Evolutionary conservation across 352 stramenopile species (phyloP), one percentile per base, ranked within the genome.

Genomic region (Aphanomyces invadans): DNA sequence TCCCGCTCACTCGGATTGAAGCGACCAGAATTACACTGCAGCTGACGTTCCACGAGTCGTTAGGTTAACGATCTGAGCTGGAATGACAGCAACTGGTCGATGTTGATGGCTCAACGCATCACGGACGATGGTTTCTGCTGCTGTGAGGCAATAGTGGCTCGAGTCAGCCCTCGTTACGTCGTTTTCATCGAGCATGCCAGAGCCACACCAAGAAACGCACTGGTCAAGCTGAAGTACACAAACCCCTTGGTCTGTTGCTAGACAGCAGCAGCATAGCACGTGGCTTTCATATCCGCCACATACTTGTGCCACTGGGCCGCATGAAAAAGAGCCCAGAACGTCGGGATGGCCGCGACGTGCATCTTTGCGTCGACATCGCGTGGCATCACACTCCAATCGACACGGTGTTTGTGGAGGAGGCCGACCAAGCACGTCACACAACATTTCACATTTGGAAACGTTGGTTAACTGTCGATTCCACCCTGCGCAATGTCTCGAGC

Each of bases 181-280:
- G 23, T 38, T 42, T 57, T 67, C 60, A 0, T 33, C 17, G 60
- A 67, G 29, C 19, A 44, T 15, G 28, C 38, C 39, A 21, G 17
- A 9, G 12, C 7, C 19, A 21, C 48, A 57, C 0, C 60, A 38
- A 32, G 33, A n/a, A n/a, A 67, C 4, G 60, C 11, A 23, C 36
- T 25, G 11, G n/a, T 32, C 15, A 42, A 67, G 60, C 60, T 67
- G 12, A 67, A 38, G 57, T 57, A 67, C 11, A 67, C 60, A 33
- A 67, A 67, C 17, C 45, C 21, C 49, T 67, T 67, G 49, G 60
- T 42, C 10, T 57, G 39, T 7, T 39, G 23, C 15, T 39, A 3
- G 3, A 54, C 12, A 32, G 60, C 49, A n/a, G n/a, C n/a, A 12
- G 60, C 60, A 0, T 33, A 25, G 42, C 39, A 56, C 45, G 57